A percentile compares a stretch with the other conserved stretches of the same genome.
These are phyloP conservation scores for Gleditsia sinensis DNA, from an alignment of 306 rosid genomes.

Conservation along the genomic window DNA sequence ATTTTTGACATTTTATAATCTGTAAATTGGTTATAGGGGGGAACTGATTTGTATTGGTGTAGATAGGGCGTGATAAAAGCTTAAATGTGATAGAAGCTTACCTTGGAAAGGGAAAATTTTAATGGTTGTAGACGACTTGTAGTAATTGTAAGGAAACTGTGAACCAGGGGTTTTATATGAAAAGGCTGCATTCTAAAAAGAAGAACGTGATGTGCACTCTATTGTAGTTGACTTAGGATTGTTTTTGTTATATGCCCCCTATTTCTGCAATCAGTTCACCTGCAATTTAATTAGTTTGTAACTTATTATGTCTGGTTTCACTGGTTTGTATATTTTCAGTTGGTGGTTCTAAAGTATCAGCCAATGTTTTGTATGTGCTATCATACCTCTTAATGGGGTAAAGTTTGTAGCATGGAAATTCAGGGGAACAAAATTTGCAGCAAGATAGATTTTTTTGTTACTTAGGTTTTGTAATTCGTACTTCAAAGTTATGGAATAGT, in stretches of 20 bases:
- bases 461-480: not conserved
- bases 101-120: not conserved
- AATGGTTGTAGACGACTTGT: too few species aligned
- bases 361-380: not conserved
- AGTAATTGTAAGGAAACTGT: not conserved
- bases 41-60: too few species aligned
- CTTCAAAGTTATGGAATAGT: not conserved
- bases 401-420: not conserved
- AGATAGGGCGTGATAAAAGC: too few species aligned
- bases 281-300: slow-evolving; percentile 1
- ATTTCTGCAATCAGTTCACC: not conserved
- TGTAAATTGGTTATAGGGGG: too few species aligned
- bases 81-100: too few species aligned
- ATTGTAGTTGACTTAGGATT: slow-evolving; percentile 13
- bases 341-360: slow-evolving; percentile 15
- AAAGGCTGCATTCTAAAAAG: not conserved
- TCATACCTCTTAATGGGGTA: not conserved
- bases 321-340: slow-evolving; percentile 8
- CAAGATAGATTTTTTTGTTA: slow-evolving; percentile 1
- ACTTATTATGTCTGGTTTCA: slow-evolving; percentile 23
- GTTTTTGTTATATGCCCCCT: not conserved
- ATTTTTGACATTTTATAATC: too few species aligned
- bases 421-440: not conserved
- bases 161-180: not conserved
- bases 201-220: slow-evolving; percentile 1